A percentile compares a stretch with the other conserved stretches of the same genome.
phyloP scores from a whole-genome alignment of 2,329 filamentous ascomycete genomes.

The Meredithiella fracta region DNA sequence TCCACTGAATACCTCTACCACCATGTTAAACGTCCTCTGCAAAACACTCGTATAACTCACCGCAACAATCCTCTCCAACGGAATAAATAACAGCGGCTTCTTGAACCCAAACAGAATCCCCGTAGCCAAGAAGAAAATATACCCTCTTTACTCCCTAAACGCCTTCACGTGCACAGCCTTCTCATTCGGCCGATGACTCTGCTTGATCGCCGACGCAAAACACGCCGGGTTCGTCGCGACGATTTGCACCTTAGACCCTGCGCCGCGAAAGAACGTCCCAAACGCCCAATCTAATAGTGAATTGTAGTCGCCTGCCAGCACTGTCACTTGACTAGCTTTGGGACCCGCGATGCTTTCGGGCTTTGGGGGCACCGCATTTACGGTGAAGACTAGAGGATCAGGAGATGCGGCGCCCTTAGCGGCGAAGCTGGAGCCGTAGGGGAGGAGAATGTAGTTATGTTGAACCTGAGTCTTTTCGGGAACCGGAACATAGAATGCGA shows the following conservation, averaged over 20 bases:
- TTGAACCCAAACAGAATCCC: conserved; percentile 57
- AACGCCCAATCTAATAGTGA: conserved; percentile 46
- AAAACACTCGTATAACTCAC: conserved; percentile 53
- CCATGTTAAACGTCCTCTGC: conserved; percentile 52
- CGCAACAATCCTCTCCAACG: conserved; percentile 41
- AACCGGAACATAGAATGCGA: conserved; percentile 46
- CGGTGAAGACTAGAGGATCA: conserved; percentile 49
- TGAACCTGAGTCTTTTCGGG: conserved; percentile 50
- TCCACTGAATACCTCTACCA: conserved; percentile 39
- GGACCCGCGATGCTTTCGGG: conserved; percentile 38
- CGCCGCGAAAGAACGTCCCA: conserved; percentile 32
- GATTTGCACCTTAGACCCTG: conserved; percentile 32
- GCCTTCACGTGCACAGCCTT: conserved; percentile 49
- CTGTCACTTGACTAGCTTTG: conserved; percentile 31
- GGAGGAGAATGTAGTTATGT: conserved; percentile 49
- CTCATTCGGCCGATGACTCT: conserved; percentile 42
- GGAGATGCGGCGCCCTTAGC: conserved; percentile 26
- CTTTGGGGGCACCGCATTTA: conserved; percentile 43
- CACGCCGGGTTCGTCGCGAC: conserved; percentile 36
- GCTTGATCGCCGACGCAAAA: conserved; percentile 40
- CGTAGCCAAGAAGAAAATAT: conserved; percentile 47
- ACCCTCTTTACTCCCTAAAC: conserved; percentile 55
- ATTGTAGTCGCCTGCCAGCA: conserved; percentile 42
- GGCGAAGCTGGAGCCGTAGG: conserved; percentile 36
- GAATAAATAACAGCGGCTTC: conserved; percentile 50